Evolutionary conservation across 352 stramenopile species (phyloP).

Genomic region (Albugo laibachii): DNA sequence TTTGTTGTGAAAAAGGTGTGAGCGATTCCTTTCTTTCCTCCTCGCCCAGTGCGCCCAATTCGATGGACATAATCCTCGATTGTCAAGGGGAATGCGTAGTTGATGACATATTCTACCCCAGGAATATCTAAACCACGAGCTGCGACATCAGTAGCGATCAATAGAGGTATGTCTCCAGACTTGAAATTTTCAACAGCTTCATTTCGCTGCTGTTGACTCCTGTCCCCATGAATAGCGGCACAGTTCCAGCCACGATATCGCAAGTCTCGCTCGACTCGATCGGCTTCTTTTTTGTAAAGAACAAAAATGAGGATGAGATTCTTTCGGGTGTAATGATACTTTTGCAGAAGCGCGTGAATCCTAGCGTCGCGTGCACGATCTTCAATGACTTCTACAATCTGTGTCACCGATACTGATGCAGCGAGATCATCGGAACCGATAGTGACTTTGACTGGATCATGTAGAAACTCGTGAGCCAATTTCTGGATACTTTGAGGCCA

Average conservation of each 20-base stretch:
- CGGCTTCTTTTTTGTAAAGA: slow-evolving; percentile 98
- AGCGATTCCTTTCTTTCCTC: slow-evolving; percentile 86
- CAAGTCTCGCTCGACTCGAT: slow-evolving; percentile 87
- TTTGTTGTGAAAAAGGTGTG: slow-evolving; percentile 96
- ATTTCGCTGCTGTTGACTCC: slow-evolving; percentile 82
- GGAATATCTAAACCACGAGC: slow-evolving; percentile 94
- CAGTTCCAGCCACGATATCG: slow-evolving; percentile 84
- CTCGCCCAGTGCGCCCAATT: slow-evolving; percentile 86
- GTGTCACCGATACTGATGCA: slow-evolving; percentile 88
- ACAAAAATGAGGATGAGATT: slow-evolving; percentile 94
- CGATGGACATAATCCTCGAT: slow-evolving; percentile 96
- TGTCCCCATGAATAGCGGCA: slow-evolving; percentile 92
- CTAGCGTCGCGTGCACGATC: slow-evolving; percentile 76
- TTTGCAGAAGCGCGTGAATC: slow-evolving; percentile 81
- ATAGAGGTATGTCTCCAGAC: slow-evolving; percentile 79
- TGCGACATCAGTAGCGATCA: slow-evolving; percentile 95
- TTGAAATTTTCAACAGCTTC: slow-evolving; percentile 91
- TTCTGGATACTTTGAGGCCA: slow-evolving; percentile 94
- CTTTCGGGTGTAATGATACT: slow-evolving; percentile 80
- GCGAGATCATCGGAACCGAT: slow-evolving; percentile 90
- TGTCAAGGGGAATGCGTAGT: slow-evolving; percentile 95
- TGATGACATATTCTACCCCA: slow-evolving; percentile 92
- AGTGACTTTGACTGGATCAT: slow-evolving; percentile 84
- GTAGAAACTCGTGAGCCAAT: slow-evolving; percentile 91
- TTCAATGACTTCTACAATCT: slow-evolving; percentile 90